Evolutionary conservation across 768 basidiomycete genomes (phyloP).

Genomic region (Asterophora lycoperdoides): DNA sequence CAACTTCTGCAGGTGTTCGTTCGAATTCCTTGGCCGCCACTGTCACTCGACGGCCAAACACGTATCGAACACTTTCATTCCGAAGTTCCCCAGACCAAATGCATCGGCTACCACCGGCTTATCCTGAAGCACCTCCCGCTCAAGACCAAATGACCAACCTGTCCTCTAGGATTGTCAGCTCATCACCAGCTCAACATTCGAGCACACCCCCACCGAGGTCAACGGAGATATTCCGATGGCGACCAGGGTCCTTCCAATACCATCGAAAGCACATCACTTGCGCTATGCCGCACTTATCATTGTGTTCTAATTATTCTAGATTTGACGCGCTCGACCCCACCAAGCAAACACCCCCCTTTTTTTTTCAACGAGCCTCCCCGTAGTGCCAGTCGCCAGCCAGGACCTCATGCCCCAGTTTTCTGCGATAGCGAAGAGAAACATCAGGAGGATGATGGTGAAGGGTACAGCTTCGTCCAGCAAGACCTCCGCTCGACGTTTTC

Average conservation of each 20-base stretch:
- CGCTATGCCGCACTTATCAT: conserved; percentile 40
- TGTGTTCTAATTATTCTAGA: too few relatives aligned
- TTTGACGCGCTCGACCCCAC: conserved; percentile 31
- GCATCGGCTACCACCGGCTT: neutral
- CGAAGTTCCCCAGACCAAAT: conserved; percentile 4
- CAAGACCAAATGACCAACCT: neutral
- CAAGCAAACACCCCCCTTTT: conserved; percentile 23
- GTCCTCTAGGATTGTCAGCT: neutral
- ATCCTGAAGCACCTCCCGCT: neutral
- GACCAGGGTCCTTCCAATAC: conserved; percentile 26
- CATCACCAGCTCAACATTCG: neutral
- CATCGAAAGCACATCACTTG: conserved; percentile 21
- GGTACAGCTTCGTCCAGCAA: conserved; percentile 24
- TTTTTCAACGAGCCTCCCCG: conserved; percentile 22
- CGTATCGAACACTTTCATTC: neutral
- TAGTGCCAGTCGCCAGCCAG: conserved; percentile 23
- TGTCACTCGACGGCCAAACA: neutral
- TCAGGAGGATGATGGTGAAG: conserved; percentile 22
- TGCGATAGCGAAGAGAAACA: conserved; percentile 35
- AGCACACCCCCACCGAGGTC: conserved; percentile 10
- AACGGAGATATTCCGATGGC: conserved; percentile 45
- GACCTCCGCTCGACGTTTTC: conserved; percentile 48
- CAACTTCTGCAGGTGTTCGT: too few relatives aligned
- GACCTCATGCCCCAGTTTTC: conserved; percentile 23
- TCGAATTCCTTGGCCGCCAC: too few relatives aligned